These are phyloP conservation scores for Croton laevigatus DNA, from an alignment of 441 rosid species.

Conservation along the genomic window DNA sequence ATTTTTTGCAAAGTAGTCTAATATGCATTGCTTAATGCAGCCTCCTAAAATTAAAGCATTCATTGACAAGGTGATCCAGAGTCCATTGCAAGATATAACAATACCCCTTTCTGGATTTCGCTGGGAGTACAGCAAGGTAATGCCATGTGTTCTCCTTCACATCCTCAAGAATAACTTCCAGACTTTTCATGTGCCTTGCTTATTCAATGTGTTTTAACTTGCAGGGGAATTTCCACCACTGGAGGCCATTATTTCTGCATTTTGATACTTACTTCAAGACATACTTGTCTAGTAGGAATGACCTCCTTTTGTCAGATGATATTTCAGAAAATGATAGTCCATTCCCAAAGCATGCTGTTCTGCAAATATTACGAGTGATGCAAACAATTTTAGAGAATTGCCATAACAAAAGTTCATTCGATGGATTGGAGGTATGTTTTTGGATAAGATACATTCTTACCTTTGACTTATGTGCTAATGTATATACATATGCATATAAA, in stretches of 20 bases:
- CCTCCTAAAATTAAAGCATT: slow-evolving; percentile 86
- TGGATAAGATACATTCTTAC: not conserved
- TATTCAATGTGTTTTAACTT: slow-evolving; percentile 30
- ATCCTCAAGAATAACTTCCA: not conserved
- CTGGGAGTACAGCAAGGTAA: slow-evolving; percentile 96
- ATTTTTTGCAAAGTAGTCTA: slow-evolving; percentile 7
- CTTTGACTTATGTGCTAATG: not conserved
- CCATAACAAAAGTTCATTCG: slow-evolving; percentile 89
- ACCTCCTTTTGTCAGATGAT: slow-evolving; percentile 70
- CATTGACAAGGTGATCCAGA: slow-evolving; percentile 92
- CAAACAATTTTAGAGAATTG: slow-evolving; percentile 89
- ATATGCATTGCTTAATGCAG: slow-evolving; percentile 43
- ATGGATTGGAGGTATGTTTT: slow-evolving; percentile 84
- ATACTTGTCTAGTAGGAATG: slow-evolving; percentile 76
- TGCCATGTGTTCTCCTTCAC: not conserved
- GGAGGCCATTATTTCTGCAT: slow-evolving; percentile 96
- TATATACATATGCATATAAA: not conserved
- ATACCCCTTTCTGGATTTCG: slow-evolving; percentile 96
- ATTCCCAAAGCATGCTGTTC: slow-evolving; percentile 79
- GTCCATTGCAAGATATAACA: slow-evolving; percentile 95
- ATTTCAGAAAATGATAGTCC: slow-evolving; percentile 65
- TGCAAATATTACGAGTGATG: slow-evolving; percentile 90
- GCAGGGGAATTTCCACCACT: slow-evolving; percentile 98
- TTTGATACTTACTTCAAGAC: slow-evolving; percentile 93
- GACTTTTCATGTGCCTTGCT: slow-evolving; percentile 18